A percentile compares a stretch with the other conserved stretches of the same genome.
phyloP scores from a whole-genome alignment of 177 flowering plant genomes.

The Vitis hybrid region DNA sequence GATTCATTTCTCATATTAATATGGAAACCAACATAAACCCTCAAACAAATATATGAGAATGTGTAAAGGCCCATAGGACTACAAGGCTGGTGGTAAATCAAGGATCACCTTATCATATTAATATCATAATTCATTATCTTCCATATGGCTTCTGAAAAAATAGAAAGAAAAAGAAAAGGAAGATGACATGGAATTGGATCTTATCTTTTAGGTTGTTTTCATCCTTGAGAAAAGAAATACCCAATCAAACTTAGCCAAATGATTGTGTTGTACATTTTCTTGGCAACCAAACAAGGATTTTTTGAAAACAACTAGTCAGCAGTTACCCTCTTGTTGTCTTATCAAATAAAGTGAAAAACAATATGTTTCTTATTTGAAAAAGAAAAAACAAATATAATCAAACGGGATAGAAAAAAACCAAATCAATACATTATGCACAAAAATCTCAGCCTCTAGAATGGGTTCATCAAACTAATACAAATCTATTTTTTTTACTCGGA shows the following conservation, averaged over 20 bases:
- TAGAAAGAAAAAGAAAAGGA: too few relatives aligned
- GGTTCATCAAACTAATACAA: conserved; percentile 24
- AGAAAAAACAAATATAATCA: conserved; percentile 12
- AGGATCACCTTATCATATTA: too few relatives aligned
- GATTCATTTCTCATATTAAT: background rate
- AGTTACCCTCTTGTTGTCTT: background rate
- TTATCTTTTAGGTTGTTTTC: too few relatives aligned
- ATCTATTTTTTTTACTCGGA: conserved; percentile 29
- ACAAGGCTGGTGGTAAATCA: too few relatives aligned
- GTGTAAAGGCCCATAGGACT: background rate
- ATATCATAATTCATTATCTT: too few relatives aligned
- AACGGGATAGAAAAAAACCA: conserved; percentile 22
- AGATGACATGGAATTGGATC: too few relatives aligned
- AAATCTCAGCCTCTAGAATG: conserved; percentile 14
- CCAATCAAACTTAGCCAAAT: too few relatives aligned
- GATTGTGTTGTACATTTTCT: background rate
- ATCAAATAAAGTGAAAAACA: background rate
- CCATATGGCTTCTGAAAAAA: too few relatives aligned
- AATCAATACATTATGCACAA: conserved; percentile 12
- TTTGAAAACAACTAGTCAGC: conserved; percentile 4
- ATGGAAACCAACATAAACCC: background rate
- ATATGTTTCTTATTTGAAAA: background rate
- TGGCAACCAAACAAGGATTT: conserved; percentile 5
- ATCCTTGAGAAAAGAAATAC: too few relatives aligned
- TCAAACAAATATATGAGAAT: background rate